phyloP scores from a whole-genome alignment of 495 filamentous ascomycete species.

The Aspergillus leporis region DNA sequence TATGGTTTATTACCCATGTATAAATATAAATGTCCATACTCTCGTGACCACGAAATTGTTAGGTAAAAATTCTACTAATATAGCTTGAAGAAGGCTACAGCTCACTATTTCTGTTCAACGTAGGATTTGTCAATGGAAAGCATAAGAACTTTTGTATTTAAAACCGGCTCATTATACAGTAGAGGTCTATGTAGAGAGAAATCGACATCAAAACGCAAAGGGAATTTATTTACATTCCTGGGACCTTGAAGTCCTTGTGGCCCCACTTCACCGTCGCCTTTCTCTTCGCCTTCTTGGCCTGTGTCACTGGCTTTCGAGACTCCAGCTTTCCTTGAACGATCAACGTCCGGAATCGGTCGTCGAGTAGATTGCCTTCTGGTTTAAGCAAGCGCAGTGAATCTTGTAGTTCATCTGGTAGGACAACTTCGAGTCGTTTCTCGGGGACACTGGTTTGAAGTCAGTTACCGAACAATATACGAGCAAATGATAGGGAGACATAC shows the following conservation, averaged over 20 bases:
- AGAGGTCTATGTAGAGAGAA: conserved; percentile 10
- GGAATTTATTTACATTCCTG: conserved; percentile 33
- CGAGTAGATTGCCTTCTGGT: conserved; percentile 90
- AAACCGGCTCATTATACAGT: conserved; percentile 6
- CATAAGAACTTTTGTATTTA: conserved; percentile 3
- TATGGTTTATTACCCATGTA: not conserved
- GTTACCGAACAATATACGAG: conserved; percentile 11
- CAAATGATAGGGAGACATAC: conserved; percentile 24
- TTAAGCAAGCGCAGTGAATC: conserved; percentile 87
- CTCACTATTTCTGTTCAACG: not conserved
- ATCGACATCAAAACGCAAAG: conserved; percentile 22
- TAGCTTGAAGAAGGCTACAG: not conserved
- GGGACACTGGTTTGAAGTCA: conserved; percentile 58
- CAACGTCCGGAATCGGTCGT: conserved; percentile 87
- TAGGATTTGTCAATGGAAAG: not conserved
- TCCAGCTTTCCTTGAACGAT: conserved; percentile 88
- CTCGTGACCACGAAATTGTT: not conserved
- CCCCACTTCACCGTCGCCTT: conserved; percentile 92
- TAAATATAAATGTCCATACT: too few relatives aligned
- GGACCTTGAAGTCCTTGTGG: conserved; percentile 86
- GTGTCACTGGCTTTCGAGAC: conserved; percentile 69
- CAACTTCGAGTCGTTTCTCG: conserved; percentile 78
- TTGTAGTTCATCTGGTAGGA: conserved; percentile 89
- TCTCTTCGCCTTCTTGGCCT: conserved; percentile 74
- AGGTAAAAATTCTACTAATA: not conserved